Conservation (phyloP, 495 filamentous ascomycete genomes). For the Baudoinia panamericana region DNA sequence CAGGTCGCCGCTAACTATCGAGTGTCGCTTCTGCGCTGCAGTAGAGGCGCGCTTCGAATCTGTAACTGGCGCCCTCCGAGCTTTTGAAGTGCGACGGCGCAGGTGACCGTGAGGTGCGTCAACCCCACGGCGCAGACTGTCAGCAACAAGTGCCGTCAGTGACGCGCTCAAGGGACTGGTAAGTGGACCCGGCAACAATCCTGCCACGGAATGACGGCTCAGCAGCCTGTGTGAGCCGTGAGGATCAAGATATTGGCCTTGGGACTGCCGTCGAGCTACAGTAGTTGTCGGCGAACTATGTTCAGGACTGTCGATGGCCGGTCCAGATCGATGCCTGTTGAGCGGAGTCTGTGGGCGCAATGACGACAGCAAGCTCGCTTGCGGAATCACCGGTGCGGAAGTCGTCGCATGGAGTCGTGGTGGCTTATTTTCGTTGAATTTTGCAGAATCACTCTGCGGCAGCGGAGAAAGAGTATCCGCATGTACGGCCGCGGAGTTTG, state of each 20-base stretch:
- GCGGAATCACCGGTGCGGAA: slow-evolving; percentile 11
- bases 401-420: slow-evolving; percentile 19
- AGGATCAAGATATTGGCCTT: slow-evolving; percentile 5
- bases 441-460: background rate
- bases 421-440: background rate
- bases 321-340: background rate
- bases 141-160: slow-evolving; percentile 35
- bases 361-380: background rate
- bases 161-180: slow-evolving; percentile 24
- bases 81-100: slow-evolving; percentile 1
- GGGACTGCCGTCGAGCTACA: background rate
- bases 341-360: slow-evolving; percentile 11
- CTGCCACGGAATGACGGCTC: slow-evolving; percentile 22
- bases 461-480: slow-evolving; percentile 1
- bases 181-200: slow-evolving; percentile 22
- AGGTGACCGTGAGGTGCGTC: slow-evolving; percentile 13
- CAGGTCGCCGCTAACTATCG: slow-evolving; percentile 12
- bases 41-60: background rate
- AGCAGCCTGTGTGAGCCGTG: slow-evolving; percentile 9
- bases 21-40: slow-evolving; percentile 11
- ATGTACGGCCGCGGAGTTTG: slow-evolving; percentile 12
- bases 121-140: slow-evolving; percentile 43
- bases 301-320: slow-evolving; percentile 1
- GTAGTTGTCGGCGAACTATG: slow-evolving; percentile 6
- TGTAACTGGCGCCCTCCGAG: background rate